A percentile compares a stretch with the other conserved stretches of the same genome.
Conservation (phyloP, 306 rosid genomes). For the Vigna mungo region DNA sequence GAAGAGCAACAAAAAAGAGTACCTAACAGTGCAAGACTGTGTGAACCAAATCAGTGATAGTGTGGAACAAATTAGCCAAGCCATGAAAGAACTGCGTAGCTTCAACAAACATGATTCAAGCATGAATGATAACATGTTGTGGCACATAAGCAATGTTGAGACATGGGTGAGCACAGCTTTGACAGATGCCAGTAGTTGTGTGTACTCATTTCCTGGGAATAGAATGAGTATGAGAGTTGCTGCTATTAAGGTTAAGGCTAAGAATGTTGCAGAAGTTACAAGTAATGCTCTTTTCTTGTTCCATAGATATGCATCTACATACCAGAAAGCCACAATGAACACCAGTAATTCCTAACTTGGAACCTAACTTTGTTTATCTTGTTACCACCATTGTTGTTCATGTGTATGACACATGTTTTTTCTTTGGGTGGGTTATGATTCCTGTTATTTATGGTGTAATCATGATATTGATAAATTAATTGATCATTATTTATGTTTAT, state of each 20-base stretch:
- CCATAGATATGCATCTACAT: constrained; percentile 57
- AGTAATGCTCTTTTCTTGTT: constrained; percentile 69
- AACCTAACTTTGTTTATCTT: background rate
- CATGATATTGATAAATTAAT: background rate
- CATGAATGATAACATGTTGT: constrained; percentile 47
- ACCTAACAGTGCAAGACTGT: constrained; percentile 58
- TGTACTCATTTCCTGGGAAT: constrained; percentile 48
- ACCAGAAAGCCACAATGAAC: constrained; percentile 16
- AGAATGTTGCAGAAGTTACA: constrained; percentile 64
- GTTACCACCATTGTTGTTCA: constrained; percentile 37
- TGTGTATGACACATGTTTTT: constrained; percentile 44
- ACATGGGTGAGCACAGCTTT: constrained; percentile 72
- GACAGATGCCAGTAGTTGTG: constrained; percentile 63
- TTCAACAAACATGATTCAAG: constrained; percentile 21
- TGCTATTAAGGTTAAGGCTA: constrained; percentile 58
- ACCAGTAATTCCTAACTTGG: constrained; percentile 38
- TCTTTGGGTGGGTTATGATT: constrained; percentile 29
- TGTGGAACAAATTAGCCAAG: constrained; percentile 60
- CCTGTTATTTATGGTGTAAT: constrained; percentile 1
- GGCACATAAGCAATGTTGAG: constrained; percentile 78
- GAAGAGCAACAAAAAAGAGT: constrained; percentile 40
- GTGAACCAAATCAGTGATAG: constrained; percentile 58
- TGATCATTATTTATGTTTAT: background rate
- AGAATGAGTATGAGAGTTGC: constrained; percentile 62
- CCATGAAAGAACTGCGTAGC: constrained; percentile 53